Conservation (phyloP, 2,329 filamentous ascomycete genomes). For the Alternaria solani region DNA sequence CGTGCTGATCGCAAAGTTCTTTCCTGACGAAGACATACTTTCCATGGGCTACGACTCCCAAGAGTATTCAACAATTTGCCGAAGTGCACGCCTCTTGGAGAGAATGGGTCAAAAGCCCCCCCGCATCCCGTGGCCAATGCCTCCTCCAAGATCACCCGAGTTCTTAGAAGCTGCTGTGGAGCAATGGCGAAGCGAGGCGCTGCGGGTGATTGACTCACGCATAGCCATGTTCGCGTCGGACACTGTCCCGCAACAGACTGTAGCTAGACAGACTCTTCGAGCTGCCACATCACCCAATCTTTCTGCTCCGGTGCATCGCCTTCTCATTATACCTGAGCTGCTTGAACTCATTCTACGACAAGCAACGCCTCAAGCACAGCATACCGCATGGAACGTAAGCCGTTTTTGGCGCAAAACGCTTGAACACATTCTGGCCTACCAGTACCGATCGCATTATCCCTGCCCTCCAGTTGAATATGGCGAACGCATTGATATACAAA, state of each 20-base stretch:
- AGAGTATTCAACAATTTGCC: not conserved
- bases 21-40: slow-evolving; percentile 1
- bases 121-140: not conserved
- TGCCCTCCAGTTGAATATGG: not conserved
- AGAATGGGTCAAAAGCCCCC: not conserved
- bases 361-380: not conserved
- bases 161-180: not conserved
- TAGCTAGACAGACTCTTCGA: not conserved
- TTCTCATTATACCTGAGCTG: slow-evolving; percentile 5
- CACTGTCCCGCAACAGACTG: not conserved
- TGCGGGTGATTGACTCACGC: not conserved
- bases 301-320: not conserved
- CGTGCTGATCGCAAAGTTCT: not conserved
- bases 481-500: not conserved
- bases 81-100: not conserved
- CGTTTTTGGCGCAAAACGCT: not conserved
- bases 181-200: not conserved
- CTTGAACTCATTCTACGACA: not conserved
- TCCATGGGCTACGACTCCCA: not conserved
- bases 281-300: not conserved
- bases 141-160: not conserved
- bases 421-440: not conserved
- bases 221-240: not conserved
- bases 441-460: not conserved
- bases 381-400: not conserved